Evolutionary conservation across 352 stramenopile species (phyloP), one percentile per base, ranked within the genome.

Genomic region (Pythium dissimile): DNA sequence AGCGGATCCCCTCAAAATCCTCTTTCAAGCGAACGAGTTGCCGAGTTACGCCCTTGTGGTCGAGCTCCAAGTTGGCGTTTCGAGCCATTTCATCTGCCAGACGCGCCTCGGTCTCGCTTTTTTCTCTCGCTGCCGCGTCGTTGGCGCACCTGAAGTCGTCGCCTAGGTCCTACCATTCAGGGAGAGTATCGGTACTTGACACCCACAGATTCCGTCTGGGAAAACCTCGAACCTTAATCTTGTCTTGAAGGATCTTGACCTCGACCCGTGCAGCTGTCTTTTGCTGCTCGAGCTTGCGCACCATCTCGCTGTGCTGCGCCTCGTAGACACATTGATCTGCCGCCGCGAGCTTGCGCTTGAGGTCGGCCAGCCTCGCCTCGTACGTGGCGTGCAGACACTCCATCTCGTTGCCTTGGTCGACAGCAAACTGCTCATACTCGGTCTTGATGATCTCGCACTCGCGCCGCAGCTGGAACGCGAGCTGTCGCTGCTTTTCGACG

Each of bases 371-470:
- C 9, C 77, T 76, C 43, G 86, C 64, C 51, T 82, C 69, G 47
- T 92, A 84, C 11, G 82, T 86, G 9, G 81, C 69, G n/a, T 89
- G 73, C 4, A 90, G 63, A 42, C 71, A 80, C 43, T 92, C 80
- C 63, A 89, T 80, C 41, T 95, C 85, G 27, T 86, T 86, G 16
- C 77, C 62, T 67, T 93, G 83, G 42, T 92, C 77, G 24, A 89
- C 72, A 0, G 80, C 73, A 55, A 78, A 91, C 67, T 93, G 81
- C 46, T 93, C 85, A 71, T 90, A 92, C 70, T 93, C 85, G 27
- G 84, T 84, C 65, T 93, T 92, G 20, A 95, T 48, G 7, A 88
- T 62, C 54, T 95, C 86, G 57, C 77, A 86, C 45, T 92, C 86
- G 20, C 82, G 73, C 15, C 80, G 86, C 43, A 87, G 59, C 3